phyloP scores from a whole-genome alignment of 1,139 yeast species.

The Blastobotrys elegans region DNA sequence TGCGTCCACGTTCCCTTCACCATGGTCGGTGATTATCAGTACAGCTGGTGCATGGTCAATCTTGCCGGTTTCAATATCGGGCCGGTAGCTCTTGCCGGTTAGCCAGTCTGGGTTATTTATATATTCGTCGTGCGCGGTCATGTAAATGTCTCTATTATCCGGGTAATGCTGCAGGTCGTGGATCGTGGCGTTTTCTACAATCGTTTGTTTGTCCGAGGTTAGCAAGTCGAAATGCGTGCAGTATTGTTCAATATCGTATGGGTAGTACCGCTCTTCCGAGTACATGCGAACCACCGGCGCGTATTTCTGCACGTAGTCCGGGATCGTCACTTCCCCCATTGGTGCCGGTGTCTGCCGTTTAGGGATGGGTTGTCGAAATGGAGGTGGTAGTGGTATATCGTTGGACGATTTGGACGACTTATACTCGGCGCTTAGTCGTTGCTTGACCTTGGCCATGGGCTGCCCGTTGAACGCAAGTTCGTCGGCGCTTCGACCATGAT shows the following conservation, averaged over 20 bases:
- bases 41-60: constrained; percentile 75
- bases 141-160: constrained; percentile 36
- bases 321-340: constrained; percentile 39
- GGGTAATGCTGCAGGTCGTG: constrained; percentile 23
- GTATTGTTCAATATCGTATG: constrained; percentile 70
- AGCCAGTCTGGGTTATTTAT: constrained; percentile 78
- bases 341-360: not conserved
- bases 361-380: not conserved
- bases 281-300: constrained; percentile 82
- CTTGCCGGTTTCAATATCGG: constrained; percentile 66
- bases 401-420: not conserved
- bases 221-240: constrained; percentile 53
- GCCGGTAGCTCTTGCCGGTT: constrained; percentile 62
- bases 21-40: constrained; percentile 81
- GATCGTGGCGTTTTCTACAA: constrained; percentile 21
- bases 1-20: constrained; percentile 89
- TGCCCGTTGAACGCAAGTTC: not conserved
- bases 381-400: not conserved
- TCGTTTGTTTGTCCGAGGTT: constrained; percentile 19
- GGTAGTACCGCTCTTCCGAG: constrained; percentile 82
- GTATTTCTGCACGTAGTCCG: constrained; percentile 64
- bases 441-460: not conserved
- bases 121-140: constrained; percentile 70
- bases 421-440: not conserved
- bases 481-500: not conserved